These are phyloP conservation scores for Oxytropis ochrocephala DNA, from an alignment of 306 rosid species.

Conservation along the genomic window DNA sequence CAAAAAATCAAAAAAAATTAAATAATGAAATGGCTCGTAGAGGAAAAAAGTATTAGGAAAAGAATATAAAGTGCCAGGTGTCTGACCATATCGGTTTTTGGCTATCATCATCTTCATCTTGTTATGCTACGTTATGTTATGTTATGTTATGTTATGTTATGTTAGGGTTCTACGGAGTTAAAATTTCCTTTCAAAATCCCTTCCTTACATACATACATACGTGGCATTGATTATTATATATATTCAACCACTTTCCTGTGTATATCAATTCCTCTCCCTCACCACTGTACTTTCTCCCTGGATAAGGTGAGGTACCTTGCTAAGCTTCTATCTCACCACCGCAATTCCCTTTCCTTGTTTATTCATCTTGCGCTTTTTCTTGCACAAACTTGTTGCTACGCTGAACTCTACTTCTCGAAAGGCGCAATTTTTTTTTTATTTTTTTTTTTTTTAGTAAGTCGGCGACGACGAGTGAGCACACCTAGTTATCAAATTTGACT, in stretches of 20 bases:
- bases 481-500: not conserved
- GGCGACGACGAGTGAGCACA: not conserved
- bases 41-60: not conserved
- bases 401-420: not conserved
- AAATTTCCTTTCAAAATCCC: not conserved
- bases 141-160: not conserved
- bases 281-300: not conserved
- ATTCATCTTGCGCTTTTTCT: not conserved
- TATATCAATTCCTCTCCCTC: not conserved
- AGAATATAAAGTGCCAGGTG: slow-evolving; percentile 11
- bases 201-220: not conserved
- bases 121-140: not conserved
- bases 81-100: not conserved
- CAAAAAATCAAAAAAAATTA: no score
- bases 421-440: not conserved
- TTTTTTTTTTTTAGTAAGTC: not conserved
- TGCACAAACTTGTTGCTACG: not conserved
- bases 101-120: not conserved
- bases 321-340: not conserved
- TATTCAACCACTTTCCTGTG: not conserved
- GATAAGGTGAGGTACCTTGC: not conserved
- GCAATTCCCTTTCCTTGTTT: not conserved
- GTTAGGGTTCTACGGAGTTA: slow-evolving; percentile 5
- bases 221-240: not conserved
- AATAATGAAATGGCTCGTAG: no score